Evolutionary conservation across 2,329 filamentous ascomycete species (phyloP).

Genomic region (Ophiognomonia clavigignenti-juglandacearum): DNA sequence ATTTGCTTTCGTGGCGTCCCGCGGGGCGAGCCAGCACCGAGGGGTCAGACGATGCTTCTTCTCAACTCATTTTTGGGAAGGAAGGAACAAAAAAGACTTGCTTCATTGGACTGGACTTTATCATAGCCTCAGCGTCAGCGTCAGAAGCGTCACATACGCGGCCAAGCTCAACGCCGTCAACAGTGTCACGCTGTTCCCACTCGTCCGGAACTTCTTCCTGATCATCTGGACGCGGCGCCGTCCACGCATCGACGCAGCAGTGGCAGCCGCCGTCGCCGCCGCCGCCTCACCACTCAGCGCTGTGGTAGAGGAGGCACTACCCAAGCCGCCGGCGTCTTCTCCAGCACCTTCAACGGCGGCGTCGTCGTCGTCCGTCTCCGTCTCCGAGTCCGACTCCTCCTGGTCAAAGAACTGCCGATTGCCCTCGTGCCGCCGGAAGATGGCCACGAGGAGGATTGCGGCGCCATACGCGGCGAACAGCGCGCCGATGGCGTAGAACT

Average conservation of each 20-base stretch:
- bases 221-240: conserved; percentile 29
- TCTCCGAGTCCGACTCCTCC: conserved; percentile 31
- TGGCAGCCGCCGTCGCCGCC: conserved; percentile 20
- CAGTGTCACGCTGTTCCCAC: conserved; percentile 56
- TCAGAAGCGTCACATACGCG: conserved; percentile 53
- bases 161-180: conserved; percentile 52
- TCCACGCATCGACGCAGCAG: conserved; percentile 23
- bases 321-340: conserved; percentile 2
- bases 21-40: not conserved
- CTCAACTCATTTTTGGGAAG: too few species aligned
- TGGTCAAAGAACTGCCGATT: conserved; percentile 87
- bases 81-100: too few species aligned
- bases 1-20: not conserved
- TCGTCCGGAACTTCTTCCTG: conserved; percentile 57
- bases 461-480: conserved; percentile 89
- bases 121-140: conserved; percentile 46
- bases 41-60: too few species aligned
- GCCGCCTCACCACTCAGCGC: too few species aligned
- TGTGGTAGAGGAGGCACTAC: too few species aligned
- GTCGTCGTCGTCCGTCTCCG: conserved; percentile 22
- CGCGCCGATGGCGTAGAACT: conserved; percentile 97
- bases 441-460: conserved; percentile 74
- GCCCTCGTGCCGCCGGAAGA: conserved; percentile 84
- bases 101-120: too few species aligned
- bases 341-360: conserved; percentile 2